Base-by-base conservation (phyloP, 2,329 filamentous ascomycete species). In the Cyphellophora attinorum region DNA sequence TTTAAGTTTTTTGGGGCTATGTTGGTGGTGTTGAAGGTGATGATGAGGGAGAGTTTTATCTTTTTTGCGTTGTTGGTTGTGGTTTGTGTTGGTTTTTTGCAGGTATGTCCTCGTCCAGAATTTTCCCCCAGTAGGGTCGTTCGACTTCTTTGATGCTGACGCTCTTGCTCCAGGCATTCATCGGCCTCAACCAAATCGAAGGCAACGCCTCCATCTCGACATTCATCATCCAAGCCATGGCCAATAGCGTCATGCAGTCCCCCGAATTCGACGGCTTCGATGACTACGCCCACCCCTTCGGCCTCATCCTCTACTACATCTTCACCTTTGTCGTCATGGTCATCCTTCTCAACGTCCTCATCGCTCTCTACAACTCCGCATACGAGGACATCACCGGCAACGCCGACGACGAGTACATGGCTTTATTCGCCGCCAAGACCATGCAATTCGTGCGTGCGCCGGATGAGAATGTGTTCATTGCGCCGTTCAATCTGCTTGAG, bases 311-410 rank as follows among this genome's bases (percentile, higher is more conserved):
- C 6, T 98, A 98, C 65, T 98, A 98, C 64, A 75, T 93, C 54
- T 98, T 95, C 59, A 93, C 89, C 12, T 98, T 98, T 53, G 79
- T 96, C 25, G 83, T 98, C 51, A 95, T 94, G 81, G 88, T 91
- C 44, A 70, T 98, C 37, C 68, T 96, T 16, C 75, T 98, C 47
- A 98, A 98, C 57, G 85, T 98, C 50, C 76, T 98, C 38, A 96
- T 98, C 53, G 91, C 91, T 0, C 75, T 98, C 5, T 98, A 95
- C 67, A 96, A 96, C 62, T 89, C 81, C 30, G 86, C 91, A 2
- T 96, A 98, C 55, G 83, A 93, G 53, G 86, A 94, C 57, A 93
- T 95, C 40, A 93, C 88, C 50, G 79, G 83, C 29, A 82, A 98
- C 53, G 86, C 91, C 4, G 81, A 85, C 46, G 91, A 98, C 57